These are phyloP conservation scores for Venturia carpophila DNA, from an alignment of 2,329 filamentous ascomycete genomes.

Conservation along the genomic window DNA sequence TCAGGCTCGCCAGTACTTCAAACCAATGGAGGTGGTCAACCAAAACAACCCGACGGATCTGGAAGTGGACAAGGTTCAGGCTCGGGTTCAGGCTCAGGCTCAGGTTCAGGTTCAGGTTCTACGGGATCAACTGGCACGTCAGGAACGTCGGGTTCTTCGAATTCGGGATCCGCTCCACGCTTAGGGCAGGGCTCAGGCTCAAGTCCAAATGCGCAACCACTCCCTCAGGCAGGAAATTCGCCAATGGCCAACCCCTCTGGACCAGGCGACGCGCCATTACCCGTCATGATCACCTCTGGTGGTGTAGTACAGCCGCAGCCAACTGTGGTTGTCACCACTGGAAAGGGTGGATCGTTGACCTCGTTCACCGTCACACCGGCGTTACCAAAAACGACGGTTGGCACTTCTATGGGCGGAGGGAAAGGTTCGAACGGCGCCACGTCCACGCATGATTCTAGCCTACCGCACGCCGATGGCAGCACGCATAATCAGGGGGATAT, in stretches of 20 bases:
- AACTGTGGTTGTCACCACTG: background rate
- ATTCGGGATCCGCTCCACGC: background rate
- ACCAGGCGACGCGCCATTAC: background rate
- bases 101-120: background rate
- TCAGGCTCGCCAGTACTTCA: background rate
- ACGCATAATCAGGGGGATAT: background rate
- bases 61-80: conserved; percentile 7
- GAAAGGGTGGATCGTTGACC: background rate
- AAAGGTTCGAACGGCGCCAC: background rate
- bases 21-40: conserved; percentile 2
- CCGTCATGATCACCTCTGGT: background rate
- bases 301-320: background rate
- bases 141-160: background rate
- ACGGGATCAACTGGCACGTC: no score
- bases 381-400: background rate
- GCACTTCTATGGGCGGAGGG: background rate
- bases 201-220: background rate
- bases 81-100: background rate
- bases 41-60: conserved; percentile 11
- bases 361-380: background rate
- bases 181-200: background rate
- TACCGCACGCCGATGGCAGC: background rate
- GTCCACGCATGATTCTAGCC: background rate
- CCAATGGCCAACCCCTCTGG: background rate
- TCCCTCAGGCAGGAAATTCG: background rate